Conservation (phyloP, 2,329 filamentous ascomycete species). For the Nemania diffusa region DNA sequence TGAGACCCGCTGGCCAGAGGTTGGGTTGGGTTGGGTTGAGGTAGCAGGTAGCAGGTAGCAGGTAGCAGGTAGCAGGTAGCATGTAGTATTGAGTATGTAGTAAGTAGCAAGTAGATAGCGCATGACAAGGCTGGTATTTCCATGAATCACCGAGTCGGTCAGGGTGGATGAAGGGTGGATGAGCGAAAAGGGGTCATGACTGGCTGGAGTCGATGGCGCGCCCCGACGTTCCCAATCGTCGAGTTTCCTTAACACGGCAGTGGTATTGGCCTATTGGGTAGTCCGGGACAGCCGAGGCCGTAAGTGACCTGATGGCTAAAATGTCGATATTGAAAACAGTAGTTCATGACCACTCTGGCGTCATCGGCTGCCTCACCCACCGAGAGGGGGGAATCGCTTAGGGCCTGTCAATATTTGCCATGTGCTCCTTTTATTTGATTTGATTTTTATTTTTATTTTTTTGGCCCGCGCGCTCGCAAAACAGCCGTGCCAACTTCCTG, state of each 20-base stretch:
- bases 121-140: slow-evolving; percentile 30
- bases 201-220: slow-evolving; percentile 24
- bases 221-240: slow-evolving; percentile 17
- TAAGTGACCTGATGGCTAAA: slow-evolving; percentile 39
- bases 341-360: slow-evolving; percentile 29
- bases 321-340: slow-evolving; percentile 33
- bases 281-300: slow-evolving; percentile 45
- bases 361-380: slow-evolving; percentile 20
- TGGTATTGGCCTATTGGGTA: slow-evolving; percentile 43
- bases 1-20: slow-evolving; percentile 23
- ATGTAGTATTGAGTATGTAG: too few relatives aligned
- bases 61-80: too few relatives aligned
- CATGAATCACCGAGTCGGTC: background rate
- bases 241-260: slow-evolving; percentile 29
- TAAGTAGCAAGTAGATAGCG: slow-evolving; percentile 25
- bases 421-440: slow-evolving; percentile 2
- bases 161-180: slow-evolving; percentile 15
- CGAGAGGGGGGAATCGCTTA: slow-evolving; percentile 3
- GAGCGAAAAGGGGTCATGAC: slow-evolving; percentile 12
- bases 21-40: slow-evolving; percentile 15
- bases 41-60: too few relatives aligned
- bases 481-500: slow-evolving; percentile 30
- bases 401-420: slow-evolving; percentile 10
- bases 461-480: too few relatives aligned
- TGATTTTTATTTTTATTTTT: slow-evolving; percentile 5